Evolutionary conservation across 768 basidiomycete genomes (phyloP), one percentile per base, ranked within the genome.

Genomic region (Termitomyces sp.): DNA sequence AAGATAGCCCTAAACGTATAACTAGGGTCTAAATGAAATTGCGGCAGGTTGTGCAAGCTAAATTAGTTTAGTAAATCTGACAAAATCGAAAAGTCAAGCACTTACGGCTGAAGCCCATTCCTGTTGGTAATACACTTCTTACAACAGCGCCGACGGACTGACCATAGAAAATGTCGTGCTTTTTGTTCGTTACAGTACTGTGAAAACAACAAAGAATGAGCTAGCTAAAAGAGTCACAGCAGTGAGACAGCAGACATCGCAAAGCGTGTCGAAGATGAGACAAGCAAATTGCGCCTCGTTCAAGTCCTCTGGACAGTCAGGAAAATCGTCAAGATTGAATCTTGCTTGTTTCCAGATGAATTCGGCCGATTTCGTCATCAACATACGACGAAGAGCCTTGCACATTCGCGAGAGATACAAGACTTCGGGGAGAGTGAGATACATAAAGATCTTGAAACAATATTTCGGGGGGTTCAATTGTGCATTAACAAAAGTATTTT

Each of bases 351-450:
- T 44, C 62, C 64, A 65, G 33, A 61, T 58, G 20, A 35, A 55
- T 18, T 45, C 48, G 1, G 58, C 58, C 32, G 57, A 59, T 28
- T 55, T 59, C 6, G 42, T 58, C 69, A 72, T 68, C 3, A 74
- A 53, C 11, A 68, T 68, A 5, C 39, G 56, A 4, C 74, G 73
- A 35, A 81, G 64, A 11, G 64, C 39, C 60, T 73, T 77, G 13
- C 74, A 71, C 20, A 74, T 75, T 28, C 77, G 73, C 16, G 78
- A 69, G n/a, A 81, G 72, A 35, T 67, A 68, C 32, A 81, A 67
- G 20, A 81, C 65, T 57, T 79, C 78, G 6, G 69, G 20, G 6
- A 78, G 76, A 35, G 70, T 64, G 11, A 80, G 57, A 39, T 74
- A 69, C 39, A 68, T 63, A 46, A 77, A 75, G 33, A 80, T 76